Base-by-base conservation (phyloP, 2,329 filamentous ascomycete genomes). In the Pestalotiopsis sp. region DNA sequence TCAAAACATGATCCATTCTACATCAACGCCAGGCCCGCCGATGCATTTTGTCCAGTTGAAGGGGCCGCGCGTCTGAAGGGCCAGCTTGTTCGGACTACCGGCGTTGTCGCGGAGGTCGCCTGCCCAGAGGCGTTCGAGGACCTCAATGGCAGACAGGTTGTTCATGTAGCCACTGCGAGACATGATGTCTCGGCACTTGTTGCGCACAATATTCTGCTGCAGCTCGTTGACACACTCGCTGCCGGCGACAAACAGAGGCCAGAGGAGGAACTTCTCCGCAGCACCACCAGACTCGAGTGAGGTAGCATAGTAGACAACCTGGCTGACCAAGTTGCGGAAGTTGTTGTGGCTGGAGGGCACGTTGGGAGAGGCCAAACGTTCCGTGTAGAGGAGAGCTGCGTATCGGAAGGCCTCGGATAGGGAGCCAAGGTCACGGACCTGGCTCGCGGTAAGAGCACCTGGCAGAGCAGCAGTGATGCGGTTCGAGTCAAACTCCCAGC, bases 381-480 rank as follows among this genome's bases (percentile, higher is more conserved):
- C 94, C 11, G 92, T 95, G 82, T 97, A 98, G 12, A 98, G 87
- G 41, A 98, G 86, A 0, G 94, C 95, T 0, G 94, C 91, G 79
- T 96, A 94, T 20, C 95, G 92, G 85, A 97, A 98, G 12, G 92
- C 92, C 79, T 97, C 94, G 23, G 93, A 97, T 64, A 97, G 91
- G 75, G 94, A 93, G 41, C 90, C 87, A 12, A 97, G 85, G 71
- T 97, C 94, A 25, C 90, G 85, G 1, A 92, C 82, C 77, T 96
- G 92, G 7, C 86, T 85, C 11, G 87, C 82, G 0, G 87, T 87
- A 1, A 86, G 83, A 2, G 80, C 77, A 59, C 80, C 80, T 17
- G 86, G 85, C 12, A 90, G 82, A 9, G 84, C 86, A 3, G 84
- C 79, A 14, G 84, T 80, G 12, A 90, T 79, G 9, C 85, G 81